phyloP scores from a whole-genome alignment of 805 yeast genomes.

The Candida nemodendra region DNA sequence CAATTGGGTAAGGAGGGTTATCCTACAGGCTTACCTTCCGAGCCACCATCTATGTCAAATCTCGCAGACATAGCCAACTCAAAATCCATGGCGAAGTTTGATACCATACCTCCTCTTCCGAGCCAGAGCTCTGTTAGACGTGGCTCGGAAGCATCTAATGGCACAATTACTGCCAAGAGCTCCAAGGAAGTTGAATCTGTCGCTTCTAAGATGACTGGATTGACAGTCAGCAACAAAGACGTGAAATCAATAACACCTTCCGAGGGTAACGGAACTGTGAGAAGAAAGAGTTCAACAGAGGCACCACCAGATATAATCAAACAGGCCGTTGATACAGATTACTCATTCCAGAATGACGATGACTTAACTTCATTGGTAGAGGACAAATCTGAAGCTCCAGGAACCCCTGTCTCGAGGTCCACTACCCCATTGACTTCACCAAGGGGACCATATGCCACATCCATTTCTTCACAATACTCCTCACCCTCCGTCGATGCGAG shows the following conservation, averaged over 20 bases:
- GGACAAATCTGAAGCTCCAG: conserved; percentile 12
- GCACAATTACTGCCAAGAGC: conserved; percentile 10
- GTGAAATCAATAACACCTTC: conserved; percentile 13
- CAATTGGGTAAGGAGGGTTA: conserved; percentile 26
- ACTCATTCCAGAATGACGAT: conserved; percentile 25
- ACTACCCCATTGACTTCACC: conserved; percentile 24
- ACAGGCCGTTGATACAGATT: conserved; percentile 16
- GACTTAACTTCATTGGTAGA: conserved; percentile 24
- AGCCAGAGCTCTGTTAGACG: conserved; percentile 4
- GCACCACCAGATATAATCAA: conserved; percentile 20
- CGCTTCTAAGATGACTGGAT: conserved; percentile 13
- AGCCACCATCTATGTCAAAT: conserved; percentile 60
- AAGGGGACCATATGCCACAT: conserved; percentile 22
- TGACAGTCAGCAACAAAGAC: conserved; percentile 9
- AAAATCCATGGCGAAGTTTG: conserved; percentile 30
- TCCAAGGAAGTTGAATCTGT: conserved; percentile 17
- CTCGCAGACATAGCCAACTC: conserved; percentile 51
- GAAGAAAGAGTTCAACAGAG: background rate
- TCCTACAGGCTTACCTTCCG: conserved; percentile 23
- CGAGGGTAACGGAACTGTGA: conserved; percentile 6
- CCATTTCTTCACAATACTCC: conserved; percentile 21
- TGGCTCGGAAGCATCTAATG: conserved; percentile 8
- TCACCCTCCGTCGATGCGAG: conserved; percentile 44
- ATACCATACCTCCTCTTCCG: conserved; percentile 9
- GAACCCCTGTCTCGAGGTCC: conserved; percentile 6